Base-by-base conservation (phyloP, 352 stramenopile species). In the Globisporangium orthogonon region DNA sequence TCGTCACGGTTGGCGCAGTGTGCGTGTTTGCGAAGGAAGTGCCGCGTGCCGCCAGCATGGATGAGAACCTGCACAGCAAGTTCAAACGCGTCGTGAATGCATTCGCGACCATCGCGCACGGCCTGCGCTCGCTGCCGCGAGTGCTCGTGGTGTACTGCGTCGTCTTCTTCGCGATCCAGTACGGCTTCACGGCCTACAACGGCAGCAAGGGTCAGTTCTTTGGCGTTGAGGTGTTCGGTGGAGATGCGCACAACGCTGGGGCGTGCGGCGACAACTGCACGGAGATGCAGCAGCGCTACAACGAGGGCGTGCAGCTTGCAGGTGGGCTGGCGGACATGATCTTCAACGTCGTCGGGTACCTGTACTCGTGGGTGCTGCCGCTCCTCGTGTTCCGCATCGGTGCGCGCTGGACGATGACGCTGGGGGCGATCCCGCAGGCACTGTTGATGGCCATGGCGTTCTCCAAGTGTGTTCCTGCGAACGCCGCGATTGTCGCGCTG, bases 151-250 rank as follows among this genome's bases (percentile, higher is more conserved):
- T 82, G 14, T 91, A 83, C 56, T 81, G 73, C 56, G 29, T 62
- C 30, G 50, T 85, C 33, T 69, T 85, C 56, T 75, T 83, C 53
- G 56, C 72, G 15, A 63, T 76, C 30, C 66, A 77, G 48, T 85
- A 83, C 50, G 76, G 71, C 5, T 85, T 69, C 53, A 72, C 74
- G 17, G 59, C 74, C 1, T 87, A 84, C 63, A 85, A 83, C 50
- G 70, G 74, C 43, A 78, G 71, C 57, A 86, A 86, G 61, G 71
- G 76, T 1, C 76, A 83, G 66, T 84, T 84, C 57, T 84, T 84
- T 50, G 76, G 76, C 18, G 54, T 83, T 39, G 67, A 80, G 52
- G 74, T 86, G 15, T 80, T 61, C 23, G 51, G 66, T 44, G 76
- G 76, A 33, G 57, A 74, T 14, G 58, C 74, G 3, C 46, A 55